Evolutionary conservation across 305 asterid genomes (phyloP), one percentile per base, ranked within the genome.

Genomic region (Fraxinus platypoda): DNA sequence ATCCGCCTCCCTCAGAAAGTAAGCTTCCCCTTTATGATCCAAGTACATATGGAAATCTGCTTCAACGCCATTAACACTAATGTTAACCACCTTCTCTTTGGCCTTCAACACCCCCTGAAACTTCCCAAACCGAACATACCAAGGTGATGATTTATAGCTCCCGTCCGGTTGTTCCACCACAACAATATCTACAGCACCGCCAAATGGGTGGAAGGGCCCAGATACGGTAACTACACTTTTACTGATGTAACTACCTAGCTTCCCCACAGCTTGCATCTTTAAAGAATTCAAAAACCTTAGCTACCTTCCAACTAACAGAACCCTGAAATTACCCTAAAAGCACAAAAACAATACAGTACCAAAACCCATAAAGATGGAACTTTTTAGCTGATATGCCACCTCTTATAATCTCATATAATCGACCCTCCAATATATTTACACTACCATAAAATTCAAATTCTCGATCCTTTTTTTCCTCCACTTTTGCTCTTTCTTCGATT

Each of bases 121-220:
- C 87, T 96, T 96, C 86, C 99, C 99, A 77, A 94, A 96, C 33
- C 97, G 88, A 84, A 96, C 98, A 79, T 96, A 94, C 99, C 99
- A 96, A 25, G 99, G 98, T 13, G 99, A 96, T 30, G 98, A 93
- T 81, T 96, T 96, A 81, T 86, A 94, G 83, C 91, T 94, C 43
- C 98, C 98, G 78, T 96, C 99, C 1, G 93, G 97, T 86, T 96
- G 99, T 84, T 91, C 87, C 84, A 96, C 99, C 80, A 92, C 95
- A 28, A 96, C 93, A 57, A 96, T 92, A 88, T 96, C 99, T 6
- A 96, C 98, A 62, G 99, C 98, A 62, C 99, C 99, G 72, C 99
- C 98, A 87, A 96, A 96, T 5, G 99, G 99, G 82, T 96, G 99
- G 83, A 96, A 94, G 12, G 99, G 93, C 23, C 94, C 98, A 6